Conservation (phyloP, 495 filamentous ascomycete genomes). For the Letharia columbiana region DNA sequence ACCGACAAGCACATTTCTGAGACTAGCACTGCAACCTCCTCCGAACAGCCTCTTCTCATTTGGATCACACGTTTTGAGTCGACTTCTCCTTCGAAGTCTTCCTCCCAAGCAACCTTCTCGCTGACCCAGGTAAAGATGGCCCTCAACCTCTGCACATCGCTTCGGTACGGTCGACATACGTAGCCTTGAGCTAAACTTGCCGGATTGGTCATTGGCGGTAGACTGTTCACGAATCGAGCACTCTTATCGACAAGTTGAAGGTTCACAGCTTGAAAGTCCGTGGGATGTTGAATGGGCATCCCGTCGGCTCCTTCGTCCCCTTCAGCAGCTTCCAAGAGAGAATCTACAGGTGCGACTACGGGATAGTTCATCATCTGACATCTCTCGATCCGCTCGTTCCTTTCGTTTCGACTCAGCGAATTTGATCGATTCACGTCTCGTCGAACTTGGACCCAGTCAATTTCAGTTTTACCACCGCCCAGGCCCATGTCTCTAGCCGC, state of each 20-base stretch:
- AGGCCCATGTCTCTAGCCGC: conserved; percentile 60
- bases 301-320: conserved; percentile 88
- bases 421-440: conserved; percentile 93
- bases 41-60: conserved; percentile 72
- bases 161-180: conserved; percentile 88
- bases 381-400: conserved; percentile 74
- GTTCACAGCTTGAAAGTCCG: conserved; percentile 72
- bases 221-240: conserved; percentile 76
- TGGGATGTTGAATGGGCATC: conserved; percentile 69
- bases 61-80: conserved; percentile 79
- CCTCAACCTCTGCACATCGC: conserved; percentile 83
- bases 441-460: conserved; percentile 93
- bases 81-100: conserved; percentile 70
- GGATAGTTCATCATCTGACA: conserved; percentile 93
- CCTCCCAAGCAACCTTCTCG: conserved; percentile 95
- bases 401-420: conserved; percentile 80
- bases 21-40: conserved; percentile 84
- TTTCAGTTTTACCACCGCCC: conserved; percentile 39
- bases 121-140: conserved; percentile 96
- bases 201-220: conserved; percentile 85
- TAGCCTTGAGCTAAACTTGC: conserved; percentile 81
- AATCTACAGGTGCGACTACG: conserved; percentile 79
- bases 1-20: conserved; percentile 90
- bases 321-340: conserved; percentile 73
- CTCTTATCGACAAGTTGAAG: conserved; percentile 87